phyloP scores from a whole-genome alignment of 495 filamentous ascomycete species.

The Chaetomium fimeti region DNA sequence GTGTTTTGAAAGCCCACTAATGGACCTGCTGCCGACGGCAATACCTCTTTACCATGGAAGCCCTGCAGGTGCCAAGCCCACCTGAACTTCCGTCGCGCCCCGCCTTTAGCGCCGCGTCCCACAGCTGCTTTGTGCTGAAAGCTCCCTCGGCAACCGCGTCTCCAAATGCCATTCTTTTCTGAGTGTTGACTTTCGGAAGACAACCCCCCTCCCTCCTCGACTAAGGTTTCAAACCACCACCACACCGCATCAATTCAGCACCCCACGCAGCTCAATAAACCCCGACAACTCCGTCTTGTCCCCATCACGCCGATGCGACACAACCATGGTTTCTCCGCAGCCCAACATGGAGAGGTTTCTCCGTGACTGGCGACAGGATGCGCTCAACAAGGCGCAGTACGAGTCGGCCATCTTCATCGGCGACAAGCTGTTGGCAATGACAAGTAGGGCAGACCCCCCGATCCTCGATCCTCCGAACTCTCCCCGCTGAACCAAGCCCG shows the following conservation, averaged over 20 bases:
- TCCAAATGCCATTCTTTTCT: background rate
- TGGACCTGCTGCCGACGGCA: too few species aligned
- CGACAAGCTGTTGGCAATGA: slow-evolving; percentile 92
- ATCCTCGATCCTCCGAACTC: background rate
- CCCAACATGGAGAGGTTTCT: slow-evolving; percentile 82
- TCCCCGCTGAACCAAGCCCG: slow-evolving; percentile 6
- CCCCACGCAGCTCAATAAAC: too few species aligned
- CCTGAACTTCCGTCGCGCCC: slow-evolving; percentile 17
- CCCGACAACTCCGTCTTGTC: background rate
- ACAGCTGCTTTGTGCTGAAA: too few species aligned
- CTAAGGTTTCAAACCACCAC: too few species aligned
- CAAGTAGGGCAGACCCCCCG: slow-evolving; percentile 56
- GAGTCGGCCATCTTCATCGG: slow-evolving; percentile 94
- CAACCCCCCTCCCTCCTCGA: too few species aligned
- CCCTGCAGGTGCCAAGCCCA: slow-evolving; percentile 1
- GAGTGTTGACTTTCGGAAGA: slow-evolving; percentile 3
- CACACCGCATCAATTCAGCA: too few species aligned
- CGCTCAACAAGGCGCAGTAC: slow-evolving; percentile 88
- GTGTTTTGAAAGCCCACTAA: too few species aligned
- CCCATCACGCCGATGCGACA: slow-evolving; percentile 5
- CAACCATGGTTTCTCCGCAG: slow-evolving; percentile 29
- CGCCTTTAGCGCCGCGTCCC: slow-evolving; percentile 15
- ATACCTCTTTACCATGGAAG: too few species aligned
- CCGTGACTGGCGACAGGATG: slow-evolving; percentile 88
- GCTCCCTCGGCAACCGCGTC: slow-evolving; percentile 19